Percentiles rank a stretch among this genome's conserved stretches.
phyloP scores from a whole-genome alignment of 192 early-diverging fungal species.

The Geosiphon pyriformis region DNA sequence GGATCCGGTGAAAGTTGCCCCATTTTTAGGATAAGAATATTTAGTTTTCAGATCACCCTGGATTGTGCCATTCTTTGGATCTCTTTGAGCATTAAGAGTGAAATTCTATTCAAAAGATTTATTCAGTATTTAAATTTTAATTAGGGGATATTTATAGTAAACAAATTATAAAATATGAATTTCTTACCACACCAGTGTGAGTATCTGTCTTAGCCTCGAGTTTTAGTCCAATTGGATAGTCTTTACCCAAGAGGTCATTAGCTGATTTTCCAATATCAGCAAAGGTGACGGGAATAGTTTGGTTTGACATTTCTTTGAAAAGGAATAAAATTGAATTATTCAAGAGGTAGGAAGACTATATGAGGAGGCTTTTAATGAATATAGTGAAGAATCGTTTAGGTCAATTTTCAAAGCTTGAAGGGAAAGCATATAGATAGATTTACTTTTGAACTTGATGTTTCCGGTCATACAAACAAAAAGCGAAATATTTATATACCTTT shows the following conservation, averaged over 20 bases:
- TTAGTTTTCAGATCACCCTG: slow-evolving; percentile 97
- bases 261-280: slow-evolving; percentile 91
- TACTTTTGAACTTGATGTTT: no score
- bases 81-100: slow-evolving; percentile 89
- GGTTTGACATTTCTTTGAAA: slow-evolving; percentile 26
- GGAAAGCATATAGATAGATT: no score
- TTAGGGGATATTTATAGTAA: background rate
- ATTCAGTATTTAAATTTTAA: background rate
- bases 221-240: slow-evolving; percentile 93
- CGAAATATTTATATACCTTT: no score
- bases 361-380: no score
- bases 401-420: no score
- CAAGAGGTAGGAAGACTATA: no score
- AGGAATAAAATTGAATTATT: no score
- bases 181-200: slow-evolving; percentile 90
- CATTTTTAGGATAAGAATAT: slow-evolving; percentile 90
- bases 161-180: background rate
- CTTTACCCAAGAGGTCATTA: slow-evolving; percentile 95
- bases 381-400: no score
- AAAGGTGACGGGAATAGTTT: slow-evolving; percentile 73
- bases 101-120: slow-evolving; percentile 62
- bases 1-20: slow-evolving; percentile 91
- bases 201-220: slow-evolving; percentile 97
- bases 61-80: slow-evolving; percentile 93
- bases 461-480: no score